Evolutionary conservation across 2,329 filamentous ascomycete species (phyloP), one percentile per base, ranked within the genome.

Genomic region (Volutella citrinella): DNA sequence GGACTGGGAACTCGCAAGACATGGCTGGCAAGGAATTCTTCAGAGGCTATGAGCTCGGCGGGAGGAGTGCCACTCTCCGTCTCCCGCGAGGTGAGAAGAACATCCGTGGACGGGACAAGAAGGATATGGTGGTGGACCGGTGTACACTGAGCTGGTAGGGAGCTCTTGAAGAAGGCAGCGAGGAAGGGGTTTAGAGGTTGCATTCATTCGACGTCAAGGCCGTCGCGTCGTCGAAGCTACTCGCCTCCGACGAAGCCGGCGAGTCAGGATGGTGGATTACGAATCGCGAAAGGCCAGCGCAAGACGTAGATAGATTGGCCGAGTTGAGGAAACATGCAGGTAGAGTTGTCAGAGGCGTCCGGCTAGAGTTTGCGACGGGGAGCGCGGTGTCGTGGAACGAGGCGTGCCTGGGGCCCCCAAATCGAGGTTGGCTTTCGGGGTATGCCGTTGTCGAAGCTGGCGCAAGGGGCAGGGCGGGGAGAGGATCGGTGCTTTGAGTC

Each of bases 141-240:
- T 45, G 83, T 80, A 74, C 93, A 97, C 81, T 97, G 91, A 56
- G 84, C 74, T 52, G 86, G 84, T 60, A 96, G 78, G 64, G 87
- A 82, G 78, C 89, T 97, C 73, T 88, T 89, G 78, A 96, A 96
- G 81, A 98, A 97, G 76, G 91, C 89, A 74, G 87, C 84, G 66
- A 98, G 78, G 70, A 96, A 97, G 64, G 93, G 93, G 70, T 98
- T 98, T 82, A 97, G 78, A 72, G 93, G 88, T 83, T 90, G 90
- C 90, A 95, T 95, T 66, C 63, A 65, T 57, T 63, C 62, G 60
- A 51, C 57, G 60, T 54, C 44, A 35, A 38, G 34, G 35, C 45
- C 45, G 50, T 37, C 36, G 45, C 49, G 36, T 53, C 49, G 36
- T 53, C 46, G 45, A 50, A 46, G 38, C 39, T 51, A 45, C 39